These are phyloP conservation scores for Coccinonectria pachysandricola DNA, from an alignment of 2,329 filamentous ascomycete genomes.

Conservation along the genomic window DNA sequence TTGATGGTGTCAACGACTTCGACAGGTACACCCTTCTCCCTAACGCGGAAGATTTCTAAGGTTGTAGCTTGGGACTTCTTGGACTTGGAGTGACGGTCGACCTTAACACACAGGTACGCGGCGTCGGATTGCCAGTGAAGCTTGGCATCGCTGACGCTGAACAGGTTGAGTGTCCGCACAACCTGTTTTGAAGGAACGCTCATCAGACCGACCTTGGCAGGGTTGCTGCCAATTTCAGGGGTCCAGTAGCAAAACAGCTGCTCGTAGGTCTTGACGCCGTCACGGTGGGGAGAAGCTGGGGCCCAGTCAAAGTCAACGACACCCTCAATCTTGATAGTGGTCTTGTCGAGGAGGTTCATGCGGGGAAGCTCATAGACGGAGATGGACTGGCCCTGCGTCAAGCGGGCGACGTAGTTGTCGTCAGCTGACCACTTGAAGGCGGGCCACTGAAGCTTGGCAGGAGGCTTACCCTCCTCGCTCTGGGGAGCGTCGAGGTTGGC, in stretches of 20 bases:
- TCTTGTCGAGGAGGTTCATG: constrained; percentile 86
- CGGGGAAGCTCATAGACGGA: constrained; percentile 81
- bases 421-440: constrained; percentile 99
- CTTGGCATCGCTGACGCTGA: constrained; percentile 96
- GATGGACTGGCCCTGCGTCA: constrained; percentile 80
- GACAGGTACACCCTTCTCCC: constrained; percentile 95
- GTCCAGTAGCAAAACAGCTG: constrained; percentile 99
- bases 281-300: constrained; percentile 68
- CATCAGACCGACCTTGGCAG: constrained; percentile 94
- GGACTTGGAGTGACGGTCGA: constrained; percentile 96
- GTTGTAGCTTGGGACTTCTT: constrained; percentile 98
- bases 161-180: constrained; percentile 88
- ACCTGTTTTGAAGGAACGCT: constrained; percentile 90
- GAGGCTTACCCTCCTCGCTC: constrained; percentile 47
- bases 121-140: constrained; percentile 97
- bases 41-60: constrained; percentile 94
- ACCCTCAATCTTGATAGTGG: constrained; percentile 89
- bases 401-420: constrained; percentile 90
- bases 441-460: constrained; percentile 90
- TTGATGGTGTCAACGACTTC: constrained; percentile 97
- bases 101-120: constrained; percentile 93
- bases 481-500: constrained; percentile 74
- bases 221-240: constrained; percentile 94
- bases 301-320: constrained; percentile 98
- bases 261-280: constrained; percentile 84